Evolutionary conservation across 202 grass and related monocot genomes (phyloP).

Genomic region (Musa balbisiana): DNA sequence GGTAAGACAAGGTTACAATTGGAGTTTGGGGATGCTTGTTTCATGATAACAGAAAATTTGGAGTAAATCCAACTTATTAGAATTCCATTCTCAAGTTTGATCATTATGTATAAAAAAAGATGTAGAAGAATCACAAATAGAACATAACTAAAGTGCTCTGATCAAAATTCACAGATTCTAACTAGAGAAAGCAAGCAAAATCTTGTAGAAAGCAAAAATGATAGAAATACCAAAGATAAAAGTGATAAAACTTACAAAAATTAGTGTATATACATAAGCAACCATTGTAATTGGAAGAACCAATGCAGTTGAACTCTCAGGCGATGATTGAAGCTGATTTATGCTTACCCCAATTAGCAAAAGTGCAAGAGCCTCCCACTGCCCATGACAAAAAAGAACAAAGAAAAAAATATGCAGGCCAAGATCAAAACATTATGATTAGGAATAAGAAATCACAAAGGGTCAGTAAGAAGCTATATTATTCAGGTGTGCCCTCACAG

Average conservation of each 20-base stretch:
- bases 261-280: slow-evolving; percentile 81
- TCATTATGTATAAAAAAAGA: neutral
- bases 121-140: too few relatives aligned
- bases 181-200: too few relatives aligned
- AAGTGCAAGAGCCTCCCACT: slow-evolving; percentile 99
- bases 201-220: slow-evolving; percentile 1
- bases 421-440: neutral
- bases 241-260: slow-evolving; percentile 75
- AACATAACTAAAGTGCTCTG: neutral
- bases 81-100: neutral
- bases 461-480: neutral
- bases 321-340: slow-evolving; percentile 77
- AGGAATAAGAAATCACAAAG: neutral
- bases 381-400: slow-evolving; percentile 27
- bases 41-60: neutral
- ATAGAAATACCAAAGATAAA: slow-evolving; percentile 9
- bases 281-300: slow-evolving; percentile 69
- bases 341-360: slow-evolving; percentile 96
- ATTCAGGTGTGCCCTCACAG: neutral
- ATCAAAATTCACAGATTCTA: neutral
- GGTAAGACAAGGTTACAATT: neutral
- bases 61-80: neutral
- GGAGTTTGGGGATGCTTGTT: neutral
- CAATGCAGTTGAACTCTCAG: slow-evolving; percentile 46
- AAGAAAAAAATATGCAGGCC: neutral